Base-by-base conservation (phyloP, 2,329 filamentous ascomycete species). In the Penicillium oxalicum region DNA sequence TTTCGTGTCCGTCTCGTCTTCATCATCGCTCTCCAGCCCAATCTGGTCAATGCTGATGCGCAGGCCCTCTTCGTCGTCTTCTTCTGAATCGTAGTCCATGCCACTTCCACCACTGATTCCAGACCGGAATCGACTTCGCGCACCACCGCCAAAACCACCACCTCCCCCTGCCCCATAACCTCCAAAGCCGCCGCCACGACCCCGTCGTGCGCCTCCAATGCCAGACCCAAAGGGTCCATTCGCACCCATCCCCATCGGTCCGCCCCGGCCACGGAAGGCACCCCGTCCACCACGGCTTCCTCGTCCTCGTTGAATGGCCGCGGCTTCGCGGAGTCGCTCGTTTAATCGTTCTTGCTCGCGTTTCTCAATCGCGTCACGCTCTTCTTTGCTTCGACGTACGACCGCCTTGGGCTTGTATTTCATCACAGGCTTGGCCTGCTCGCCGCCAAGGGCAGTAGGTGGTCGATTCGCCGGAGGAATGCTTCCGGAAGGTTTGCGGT, bases 1-100 rank as follows among this genome's bases (percentile, higher is more conserved):
- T 52, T 56, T 44, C 8, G 41, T 3, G 27, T 44, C 41, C 32
- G 47, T 47, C 32, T 58, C 61, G 3, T 70, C 65, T n/a, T 68
- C 64, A 40, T 79, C 77, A 48, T 81, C 75, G 42, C 76, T 79
- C 9, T 78, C 73, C 9, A 82, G 61, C 53, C 76, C 75, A 52
- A 82, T 77, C n/a, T 73, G 64, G 54, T 84, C 80, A 47, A 84
- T 79, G 52, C 80, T 75, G 45, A 76, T 68, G 45, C 76, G 70
- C 36, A 72, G 69, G 25, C 68, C 73, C 25, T 69, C 64, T 37
- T 73, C 69, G 28, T 65, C 66, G 42, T 77, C 78, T 47, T 80
- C 77, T 36, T 60, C 68, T 27, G 67, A 72, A 34, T 63, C 57
- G 51, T 67, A 62, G n/a, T 61, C 55, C 44, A 57, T 50, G 5